Conservation (phyloP, 352 stramenopile genomes). For the Phytopythium mirpurense region DNA sequence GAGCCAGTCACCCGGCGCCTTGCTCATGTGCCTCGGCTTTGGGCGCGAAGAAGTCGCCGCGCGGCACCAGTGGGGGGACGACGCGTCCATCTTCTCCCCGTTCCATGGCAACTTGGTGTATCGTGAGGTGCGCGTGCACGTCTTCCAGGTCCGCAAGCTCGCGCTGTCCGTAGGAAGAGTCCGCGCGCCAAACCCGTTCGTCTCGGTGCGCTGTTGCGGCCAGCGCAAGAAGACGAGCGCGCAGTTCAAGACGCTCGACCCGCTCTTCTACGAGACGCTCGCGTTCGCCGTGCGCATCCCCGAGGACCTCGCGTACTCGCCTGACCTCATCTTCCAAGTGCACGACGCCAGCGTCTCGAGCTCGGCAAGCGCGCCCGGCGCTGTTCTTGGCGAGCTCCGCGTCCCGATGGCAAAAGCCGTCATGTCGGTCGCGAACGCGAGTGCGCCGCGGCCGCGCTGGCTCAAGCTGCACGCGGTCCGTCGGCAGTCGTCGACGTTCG, state of each 20-base stretch:
- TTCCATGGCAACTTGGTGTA: constrained; percentile 47
- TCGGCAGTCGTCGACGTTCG: constrained; percentile 9
- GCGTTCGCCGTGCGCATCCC: constrained; percentile 54
- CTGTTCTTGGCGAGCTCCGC: constrained; percentile 38
- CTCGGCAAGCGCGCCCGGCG: constrained; percentile 9
- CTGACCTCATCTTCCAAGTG: constrained; percentile 69
- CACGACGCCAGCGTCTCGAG: constrained; percentile 44
- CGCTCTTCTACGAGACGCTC: constrained; percentile 80
- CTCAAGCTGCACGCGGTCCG: constrained; percentile 25
- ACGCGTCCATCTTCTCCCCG: constrained; percentile 30
- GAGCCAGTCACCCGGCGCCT: constrained; percentile 36
- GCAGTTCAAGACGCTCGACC: constrained; percentile 54
- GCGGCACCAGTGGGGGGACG: constrained; percentile 42
- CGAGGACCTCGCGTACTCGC: constrained; percentile 45
- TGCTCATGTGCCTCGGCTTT: constrained; percentile 61
- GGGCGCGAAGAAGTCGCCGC: constrained; percentile 61
- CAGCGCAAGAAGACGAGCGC: constrained; percentile 41
- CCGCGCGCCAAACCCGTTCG: constrained; percentile 65
- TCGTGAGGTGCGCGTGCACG: constrained; percentile 68
- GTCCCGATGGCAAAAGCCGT: constrained; percentile 39
- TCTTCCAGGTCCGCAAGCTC: constrained; percentile 77
- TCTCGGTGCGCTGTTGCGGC: constrained; percentile 72
- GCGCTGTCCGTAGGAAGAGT: constrained; percentile 37
- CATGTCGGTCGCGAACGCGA: constrained; percentile 35
- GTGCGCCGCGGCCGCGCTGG: constrained; percentile 48